phyloP scores from a whole-genome alignment of 2,329 filamentous ascomycete genomes.

The Aureobasidium sp. region DNA sequence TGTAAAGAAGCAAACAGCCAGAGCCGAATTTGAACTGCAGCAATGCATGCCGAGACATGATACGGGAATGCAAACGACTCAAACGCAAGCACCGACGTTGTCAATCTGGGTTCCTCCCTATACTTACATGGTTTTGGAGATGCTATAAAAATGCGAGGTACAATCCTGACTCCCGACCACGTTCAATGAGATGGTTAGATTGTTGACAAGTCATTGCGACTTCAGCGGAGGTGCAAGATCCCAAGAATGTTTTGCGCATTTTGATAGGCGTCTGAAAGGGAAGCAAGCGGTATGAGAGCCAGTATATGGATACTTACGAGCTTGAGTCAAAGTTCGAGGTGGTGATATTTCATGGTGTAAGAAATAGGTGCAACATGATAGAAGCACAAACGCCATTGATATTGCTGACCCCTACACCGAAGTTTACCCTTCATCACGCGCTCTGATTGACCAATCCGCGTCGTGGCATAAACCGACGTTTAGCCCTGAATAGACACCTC shows the following conservation, averaged over 20 bases:
- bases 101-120: neutral
- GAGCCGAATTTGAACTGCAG: neutral
- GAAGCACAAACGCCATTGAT: neutral
- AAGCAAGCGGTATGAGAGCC: neutral
- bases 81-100: neutral
- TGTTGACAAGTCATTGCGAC: neutral
- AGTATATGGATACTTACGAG: neutral
- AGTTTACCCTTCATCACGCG: neutral
- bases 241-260: neutral
- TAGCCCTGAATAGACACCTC: neutral
- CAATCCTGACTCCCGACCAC: neutral
- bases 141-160: neutral
- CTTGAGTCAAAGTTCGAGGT: neutral
- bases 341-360: neutral
- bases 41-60: neutral
- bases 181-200: neutral
- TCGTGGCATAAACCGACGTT: neutral
- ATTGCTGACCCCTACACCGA: neutral
- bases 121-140: too few species aligned
- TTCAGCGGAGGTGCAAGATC: neutral
- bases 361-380: neutral
- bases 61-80: conserved; percentile 2
- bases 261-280: neutral
- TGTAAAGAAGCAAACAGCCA: neutral
- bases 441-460: neutral